These are phyloP conservation scores for Boletus tomentosulus DNA, from an alignment of 768 basidiomycete genomes.

Conservation along the genomic window DNA sequence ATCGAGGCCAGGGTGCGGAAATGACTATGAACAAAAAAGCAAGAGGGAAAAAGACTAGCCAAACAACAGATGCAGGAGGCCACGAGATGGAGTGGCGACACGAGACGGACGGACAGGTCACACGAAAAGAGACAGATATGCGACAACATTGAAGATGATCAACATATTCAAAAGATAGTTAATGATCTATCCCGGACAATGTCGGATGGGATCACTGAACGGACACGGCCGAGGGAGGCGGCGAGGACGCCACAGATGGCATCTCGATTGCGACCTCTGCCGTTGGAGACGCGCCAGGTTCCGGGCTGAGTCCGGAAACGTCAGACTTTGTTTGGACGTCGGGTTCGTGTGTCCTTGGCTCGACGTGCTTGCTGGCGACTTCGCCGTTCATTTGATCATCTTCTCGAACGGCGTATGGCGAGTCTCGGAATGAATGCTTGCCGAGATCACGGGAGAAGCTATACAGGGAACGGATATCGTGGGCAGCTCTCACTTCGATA, in stretches of 20 bases:
- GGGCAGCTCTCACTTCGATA: constrained; percentile 23
- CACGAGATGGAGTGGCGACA: constrained; percentile 10
- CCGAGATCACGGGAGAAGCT: constrained; percentile 31
- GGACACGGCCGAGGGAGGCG: constrained; percentile 30
- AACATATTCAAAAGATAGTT: constrained; percentile 31
- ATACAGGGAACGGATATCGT: constrained; percentile 30
- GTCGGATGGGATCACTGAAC: constrained; percentile 17
- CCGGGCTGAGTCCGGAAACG: constrained; percentile 13
- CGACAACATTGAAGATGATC: constrained; percentile 31
- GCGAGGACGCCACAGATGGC: constrained; percentile 27
- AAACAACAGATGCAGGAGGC: constrained; percentile 20
- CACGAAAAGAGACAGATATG: constrained; percentile 2
- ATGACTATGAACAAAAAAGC: constrained; percentile 23
- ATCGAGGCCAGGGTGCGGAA: constrained; percentile 7
- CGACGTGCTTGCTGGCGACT: constrained; percentile 14
- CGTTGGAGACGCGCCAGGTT: constrained; percentile 16
- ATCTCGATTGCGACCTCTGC: constrained; percentile 22
- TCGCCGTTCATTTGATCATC: constrained; percentile 21
- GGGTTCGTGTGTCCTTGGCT: constrained; percentile 7
- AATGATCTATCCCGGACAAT: constrained; percentile 23
- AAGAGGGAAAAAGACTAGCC: constrained; percentile 6
- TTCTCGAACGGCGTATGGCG: constrained; percentile 26
- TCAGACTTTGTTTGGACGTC: constrained; percentile 14
- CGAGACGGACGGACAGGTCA: constrained; percentile 5
- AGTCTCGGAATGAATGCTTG: constrained; percentile 22